A percentile compares a stretch with the other conserved stretches of the same genome.
Evolutionary conservation across 768 basidiomycete species (phyloP).

Genomic region (Amanita pallidorosea): DNA sequence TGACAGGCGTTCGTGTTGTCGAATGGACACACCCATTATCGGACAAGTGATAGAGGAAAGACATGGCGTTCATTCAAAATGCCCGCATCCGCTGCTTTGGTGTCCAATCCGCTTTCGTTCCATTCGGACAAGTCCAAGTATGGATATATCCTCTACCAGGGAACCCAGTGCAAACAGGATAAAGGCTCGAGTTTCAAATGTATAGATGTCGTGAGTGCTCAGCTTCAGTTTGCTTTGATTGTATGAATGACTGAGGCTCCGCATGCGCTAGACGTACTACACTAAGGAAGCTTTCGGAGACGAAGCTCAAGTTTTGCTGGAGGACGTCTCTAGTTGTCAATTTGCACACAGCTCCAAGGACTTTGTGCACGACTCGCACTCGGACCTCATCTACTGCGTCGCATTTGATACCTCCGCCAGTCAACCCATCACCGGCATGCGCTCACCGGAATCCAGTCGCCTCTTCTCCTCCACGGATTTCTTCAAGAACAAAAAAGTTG

Average conservation of each 20-base stretch:
- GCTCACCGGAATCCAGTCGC: slow-evolving; percentile 49
- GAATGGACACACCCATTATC: slow-evolving; percentile 65
- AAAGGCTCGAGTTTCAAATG: slow-evolving; percentile 48
- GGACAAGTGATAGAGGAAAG: slow-evolving; percentile 79
- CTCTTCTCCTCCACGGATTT: slow-evolving; percentile 84
- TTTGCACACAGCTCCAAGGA: slow-evolving; percentile 84
- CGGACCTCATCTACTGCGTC: slow-evolving; percentile 81
- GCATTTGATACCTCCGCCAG: slow-evolving; percentile 55
- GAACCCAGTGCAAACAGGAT: slow-evolving; percentile 41
- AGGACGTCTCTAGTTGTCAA: slow-evolving; percentile 68
- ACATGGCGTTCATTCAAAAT: slow-evolving; percentile 80
- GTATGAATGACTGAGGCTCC: slow-evolving; percentile 5
- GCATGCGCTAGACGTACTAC: slow-evolving; percentile 64
- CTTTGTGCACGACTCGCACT: slow-evolving; percentile 68
- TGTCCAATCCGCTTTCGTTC: slow-evolving; percentile 68
- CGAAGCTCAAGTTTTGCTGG: slow-evolving; percentile 44
- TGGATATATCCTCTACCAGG: slow-evolving; percentile 74
- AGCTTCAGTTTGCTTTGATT: background rate
- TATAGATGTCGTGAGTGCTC: slow-evolving; percentile 54
- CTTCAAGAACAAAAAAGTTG: slow-evolving; percentile 57
- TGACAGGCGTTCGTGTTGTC: slow-evolving; percentile 82
- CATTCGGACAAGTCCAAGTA: slow-evolving; percentile 67
- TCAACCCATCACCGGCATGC: slow-evolving; percentile 30
- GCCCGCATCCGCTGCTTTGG: slow-evolving; percentile 45
- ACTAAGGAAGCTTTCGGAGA: slow-evolving; percentile 77